A percentile compares a stretch with the other conserved stretches of the same genome.
Conservation (phyloP, 2,329 filamentous ascomycete genomes). For the Shiraia bambusicola region DNA sequence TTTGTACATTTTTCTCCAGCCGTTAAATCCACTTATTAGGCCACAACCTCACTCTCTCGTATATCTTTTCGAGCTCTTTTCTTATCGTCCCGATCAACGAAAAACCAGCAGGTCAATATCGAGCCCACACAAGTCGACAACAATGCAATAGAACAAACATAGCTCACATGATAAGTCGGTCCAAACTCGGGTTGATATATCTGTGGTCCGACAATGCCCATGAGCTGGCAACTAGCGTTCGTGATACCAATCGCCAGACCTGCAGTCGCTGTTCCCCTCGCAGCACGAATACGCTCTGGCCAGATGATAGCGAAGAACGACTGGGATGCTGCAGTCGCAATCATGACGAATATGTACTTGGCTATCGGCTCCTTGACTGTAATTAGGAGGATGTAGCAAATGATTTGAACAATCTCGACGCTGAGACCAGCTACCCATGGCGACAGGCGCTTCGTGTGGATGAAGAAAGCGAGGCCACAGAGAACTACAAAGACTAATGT, state of each 20-base stretch:
- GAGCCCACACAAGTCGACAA: slow-evolving; percentile 22
- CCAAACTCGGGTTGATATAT: slow-evolving; percentile 47
- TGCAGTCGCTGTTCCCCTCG: slow-evolving; percentile 44
- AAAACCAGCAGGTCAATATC: slow-evolving; percentile 20
- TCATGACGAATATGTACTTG: slow-evolving; percentile 46
- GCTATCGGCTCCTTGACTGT: slow-evolving; percentile 39
- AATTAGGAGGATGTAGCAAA: slow-evolving; percentile 47
- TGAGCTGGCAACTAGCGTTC: slow-evolving; percentile 38
- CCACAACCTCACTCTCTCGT: background rate
- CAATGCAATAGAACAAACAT: slow-evolving; percentile 40
- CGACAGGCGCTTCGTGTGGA: slow-evolving; percentile 22
- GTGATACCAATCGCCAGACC: slow-evolving; percentile 45
- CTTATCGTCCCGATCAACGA: slow-evolving; percentile 16
- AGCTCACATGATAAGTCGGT: slow-evolving; percentile 44
- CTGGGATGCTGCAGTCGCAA: slow-evolving; percentile 44
- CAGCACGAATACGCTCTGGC: slow-evolving; percentile 46
- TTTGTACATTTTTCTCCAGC: background rate
- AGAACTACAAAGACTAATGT: slow-evolving; percentile 26
- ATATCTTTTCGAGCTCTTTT: slow-evolving; percentile 2
- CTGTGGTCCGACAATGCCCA: slow-evolving; percentile 46
- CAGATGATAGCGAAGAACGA: slow-evolving; percentile 46
- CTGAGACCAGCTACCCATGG: slow-evolving; percentile 25
- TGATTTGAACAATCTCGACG: slow-evolving; percentile 37
- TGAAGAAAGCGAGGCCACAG: slow-evolving; percentile 18
- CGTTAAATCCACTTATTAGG: background rate